Base-by-base conservation (phyloP, 495 filamentous ascomycete species). In the Penicillium nucicola region DNA sequence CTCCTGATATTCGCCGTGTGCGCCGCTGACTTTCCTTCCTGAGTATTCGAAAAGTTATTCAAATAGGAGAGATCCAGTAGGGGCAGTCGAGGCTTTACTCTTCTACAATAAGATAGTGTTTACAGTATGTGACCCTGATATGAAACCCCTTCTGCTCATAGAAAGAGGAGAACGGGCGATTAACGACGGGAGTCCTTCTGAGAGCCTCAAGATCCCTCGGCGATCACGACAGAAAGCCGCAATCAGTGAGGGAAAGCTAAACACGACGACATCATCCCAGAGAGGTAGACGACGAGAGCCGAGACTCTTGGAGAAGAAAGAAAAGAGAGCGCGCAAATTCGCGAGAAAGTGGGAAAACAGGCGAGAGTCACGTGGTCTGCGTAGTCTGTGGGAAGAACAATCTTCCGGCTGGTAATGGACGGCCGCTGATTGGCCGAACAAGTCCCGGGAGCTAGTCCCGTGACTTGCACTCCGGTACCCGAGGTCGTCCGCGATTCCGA, bases 111-210 rank as follows among this genome's bases (percentile, higher is more conserved):
- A 18, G 10, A 36, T 47, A 46, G 7, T 28, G 25, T 8, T 28
- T 40, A 32, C 33, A 40, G 46, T 44, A 75, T 76, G 73, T 77
- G 64, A 67, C 74, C 74, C 72, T 77, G 74, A 77, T 75, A 77
- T 77, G 74, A 77, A 77, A 77, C 74, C 72, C 74, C 55, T 72
- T 56, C 61, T 51, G 65, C 66, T 68, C 74, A 77, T 74, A 47
- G 74, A 57, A 45, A 75, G 72, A 73, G 62, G 61, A 66, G 65
- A 75, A 71, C 69, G 77, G 71, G 77, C 76, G 77, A 80, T 80
- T 80, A 80, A 80, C 77, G 76, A 79, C 75, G 73, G 76, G 76
- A 58, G 61, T 41, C 62, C 67, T 64, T 78, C 72, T 78, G 53
- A 68, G 70, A 68, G 45, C 64, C 70, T 70, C 66, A 54, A 55